These are phyloP conservation scores for Candida neerlandica DNA, from an alignment of 1,139 yeast species.

Conservation along the genomic window DNA sequence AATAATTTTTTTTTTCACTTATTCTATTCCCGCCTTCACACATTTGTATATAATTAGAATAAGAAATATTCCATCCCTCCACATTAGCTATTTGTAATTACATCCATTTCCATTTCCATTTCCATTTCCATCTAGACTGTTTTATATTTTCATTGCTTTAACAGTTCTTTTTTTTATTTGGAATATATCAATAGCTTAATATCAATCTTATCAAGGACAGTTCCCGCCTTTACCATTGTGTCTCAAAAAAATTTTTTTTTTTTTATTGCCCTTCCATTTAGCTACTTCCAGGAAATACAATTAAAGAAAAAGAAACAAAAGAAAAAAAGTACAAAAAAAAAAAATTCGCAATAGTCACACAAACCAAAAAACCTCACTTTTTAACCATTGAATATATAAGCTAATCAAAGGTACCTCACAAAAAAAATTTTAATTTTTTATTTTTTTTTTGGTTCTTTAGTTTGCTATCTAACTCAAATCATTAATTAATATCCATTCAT, in stretches of 20 bases:
- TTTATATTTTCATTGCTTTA: too few relatives aligned
- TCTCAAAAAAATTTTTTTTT: neutral
- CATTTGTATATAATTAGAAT: too few relatives aligned
- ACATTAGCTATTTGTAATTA: too few relatives aligned
- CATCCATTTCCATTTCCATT: too few relatives aligned
- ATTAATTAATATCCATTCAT: too few relatives aligned
- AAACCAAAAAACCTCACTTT: neutral
- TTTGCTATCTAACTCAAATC: neutral
- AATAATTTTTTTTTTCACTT: too few relatives aligned
- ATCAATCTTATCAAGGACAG: neutral
- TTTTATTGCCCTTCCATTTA: neutral
- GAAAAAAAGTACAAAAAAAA: neutral
- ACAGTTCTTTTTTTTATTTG: neutral
- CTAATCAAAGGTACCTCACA: constrained; percentile 4
- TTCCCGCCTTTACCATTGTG: neutral
- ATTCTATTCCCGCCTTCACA: too few relatives aligned
- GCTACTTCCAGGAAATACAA: neutral
- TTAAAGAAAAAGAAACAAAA: neutral
- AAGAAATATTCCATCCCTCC: too few relatives aligned
- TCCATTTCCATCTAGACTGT: too few relatives aligned
- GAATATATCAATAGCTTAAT: neutral
- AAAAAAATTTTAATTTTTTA: constrained; percentile 1
- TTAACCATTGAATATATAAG: neutral
- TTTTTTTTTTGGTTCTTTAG: neutral
- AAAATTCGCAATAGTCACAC: constrained; percentile 1